Percentiles rank a stretch among this genome's conserved stretches.
phyloP scores from a whole-genome alignment of 1,139 yeast species.

The Zygoascus sp. region DNA sequence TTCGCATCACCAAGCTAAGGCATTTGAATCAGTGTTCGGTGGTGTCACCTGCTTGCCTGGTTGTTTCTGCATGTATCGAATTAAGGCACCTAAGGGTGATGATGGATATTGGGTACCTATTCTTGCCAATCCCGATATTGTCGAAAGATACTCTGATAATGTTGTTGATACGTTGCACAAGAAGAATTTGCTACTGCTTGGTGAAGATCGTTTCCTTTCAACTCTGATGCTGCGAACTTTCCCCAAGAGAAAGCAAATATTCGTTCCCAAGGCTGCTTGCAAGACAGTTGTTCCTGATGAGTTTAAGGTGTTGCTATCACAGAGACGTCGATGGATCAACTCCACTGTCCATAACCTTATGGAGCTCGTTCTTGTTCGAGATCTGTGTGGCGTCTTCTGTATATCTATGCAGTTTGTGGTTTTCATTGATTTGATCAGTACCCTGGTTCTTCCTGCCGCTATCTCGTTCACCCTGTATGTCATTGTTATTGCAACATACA shows the following conservation, averaged over 20 bases:
- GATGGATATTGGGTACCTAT: conserved; percentile 97
- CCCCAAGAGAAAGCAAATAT: conserved; percentile 89
- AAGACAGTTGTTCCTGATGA: conserved; percentile 87
- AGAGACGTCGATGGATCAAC: conserved; percentile 97
- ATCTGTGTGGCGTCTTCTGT: conserved; percentile 94
- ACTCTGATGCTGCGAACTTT: conserved; percentile 89
- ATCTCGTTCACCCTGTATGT: conserved; percentile 83
- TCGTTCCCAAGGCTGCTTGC: conserved; percentile 93
- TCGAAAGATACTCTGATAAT: conserved; percentile 89
- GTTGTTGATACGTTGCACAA: conserved; percentile 82
- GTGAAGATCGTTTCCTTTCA: conserved; percentile 88
- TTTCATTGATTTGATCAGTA: conserved; percentile 81
- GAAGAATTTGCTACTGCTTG: conserved; percentile 81
- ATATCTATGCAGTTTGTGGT: conserved; percentile 96
- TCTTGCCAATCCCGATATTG: conserved; percentile 92
- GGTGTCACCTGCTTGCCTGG: conserved; percentile 98
- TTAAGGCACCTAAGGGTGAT: conserved; percentile 85
- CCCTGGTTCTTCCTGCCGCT: conserved; percentile 90
- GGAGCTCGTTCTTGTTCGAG: conserved; percentile 84
- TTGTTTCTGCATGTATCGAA: conserved; percentile 92
- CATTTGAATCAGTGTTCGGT: conserved; percentile 93
- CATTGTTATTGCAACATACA: conserved; percentile 65
- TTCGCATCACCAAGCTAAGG: conserved; percentile 94
- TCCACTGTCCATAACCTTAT: conserved; percentile 93
- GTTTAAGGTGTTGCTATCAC: conserved; percentile 79